Conservation (phyloP, 2,329 filamentous ascomycete species). For the Epicoccum sorghinum region DNA sequence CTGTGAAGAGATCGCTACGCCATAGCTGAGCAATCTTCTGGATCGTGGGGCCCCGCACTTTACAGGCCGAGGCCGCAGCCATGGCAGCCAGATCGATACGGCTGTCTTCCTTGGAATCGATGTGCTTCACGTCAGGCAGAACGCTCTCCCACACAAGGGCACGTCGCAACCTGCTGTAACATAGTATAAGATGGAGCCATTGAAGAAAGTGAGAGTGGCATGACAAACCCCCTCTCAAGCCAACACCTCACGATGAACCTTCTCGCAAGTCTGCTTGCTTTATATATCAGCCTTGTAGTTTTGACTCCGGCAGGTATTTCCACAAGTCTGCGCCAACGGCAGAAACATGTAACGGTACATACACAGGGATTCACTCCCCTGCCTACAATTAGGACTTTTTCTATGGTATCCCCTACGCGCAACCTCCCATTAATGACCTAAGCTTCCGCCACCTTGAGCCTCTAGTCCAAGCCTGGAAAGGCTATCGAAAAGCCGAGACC, state of each 20-base stretch:
- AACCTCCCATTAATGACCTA: constrained; percentile 4
- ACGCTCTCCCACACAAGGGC: neutral
- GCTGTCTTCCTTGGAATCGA: neutral
- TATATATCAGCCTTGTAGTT: neutral
- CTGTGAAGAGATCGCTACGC: too few species aligned
- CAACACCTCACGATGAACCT: neutral
- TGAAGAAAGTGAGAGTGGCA: neutral
- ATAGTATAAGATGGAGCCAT: neutral
- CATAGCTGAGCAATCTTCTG: neutral
- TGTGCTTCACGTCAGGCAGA: neutral
- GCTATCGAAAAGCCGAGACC: neutral
- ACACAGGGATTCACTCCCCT: neutral
- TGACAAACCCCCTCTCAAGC: neutral
- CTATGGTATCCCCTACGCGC: constrained; percentile 22
- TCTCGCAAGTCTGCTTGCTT: neutral
- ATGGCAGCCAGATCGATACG: neutral
- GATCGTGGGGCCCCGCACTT: neutral
- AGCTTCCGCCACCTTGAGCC: constrained; percentile 10
- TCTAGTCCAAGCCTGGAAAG: constrained; percentile 5
- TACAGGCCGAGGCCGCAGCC: neutral
- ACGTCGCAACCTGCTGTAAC: neutral
- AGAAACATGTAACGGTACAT: neutral
- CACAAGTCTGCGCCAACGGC: neutral
- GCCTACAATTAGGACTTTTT: constrained; percentile 20
- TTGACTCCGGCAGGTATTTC: neutral